Percentiles rank a stretch among this genome's conserved stretches.
phyloP scores from a whole-genome alignment of 2,329 filamentous ascomycete species.

The Stagonosporopsis cucurbitacearum region DNA sequence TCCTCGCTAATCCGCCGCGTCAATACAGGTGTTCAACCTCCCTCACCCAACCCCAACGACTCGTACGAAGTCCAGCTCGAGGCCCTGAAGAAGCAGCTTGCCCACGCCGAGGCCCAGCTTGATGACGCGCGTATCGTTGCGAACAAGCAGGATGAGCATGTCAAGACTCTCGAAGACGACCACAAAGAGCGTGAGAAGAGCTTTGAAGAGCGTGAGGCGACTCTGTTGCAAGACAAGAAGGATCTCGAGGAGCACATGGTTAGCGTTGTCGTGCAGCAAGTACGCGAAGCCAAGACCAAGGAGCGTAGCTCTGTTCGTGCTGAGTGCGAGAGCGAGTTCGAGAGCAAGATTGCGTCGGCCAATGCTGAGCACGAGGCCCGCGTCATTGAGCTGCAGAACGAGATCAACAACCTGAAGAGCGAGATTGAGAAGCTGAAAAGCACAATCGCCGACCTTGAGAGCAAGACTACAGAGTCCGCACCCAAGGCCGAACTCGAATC shows the following conservation, averaged over 20 bases:
- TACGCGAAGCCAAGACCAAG: constrained; percentile 48
- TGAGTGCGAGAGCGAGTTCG: constrained; percentile 44
- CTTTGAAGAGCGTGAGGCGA: constrained; percentile 40
- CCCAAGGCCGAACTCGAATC: constrained; percentile 36
- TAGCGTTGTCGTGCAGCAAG: constrained; percentile 50
- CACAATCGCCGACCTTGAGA: constrained; percentile 31
- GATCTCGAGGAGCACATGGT: constrained; percentile 52
- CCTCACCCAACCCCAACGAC: constrained; percentile 40
- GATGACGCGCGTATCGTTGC: constrained; percentile 44
- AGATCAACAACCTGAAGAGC: constrained; percentile 37
- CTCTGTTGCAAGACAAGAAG: constrained; percentile 47
- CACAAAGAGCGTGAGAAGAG: constrained; percentile 41
- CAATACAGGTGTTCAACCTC: constrained; percentile 30
- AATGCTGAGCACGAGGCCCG: constrained; percentile 29
- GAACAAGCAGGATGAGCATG: constrained; percentile 36
- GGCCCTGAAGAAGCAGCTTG: constrained; percentile 43
- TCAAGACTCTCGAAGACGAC: constrained; percentile 42
- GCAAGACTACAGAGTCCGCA: constrained; percentile 22
- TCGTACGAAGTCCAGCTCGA: constrained; percentile 39
- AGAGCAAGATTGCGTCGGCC: constrained; percentile 32
- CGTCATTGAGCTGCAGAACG: constrained; percentile 34
- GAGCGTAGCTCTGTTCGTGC: constrained; percentile 46
- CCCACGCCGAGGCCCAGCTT: constrained; percentile 39
- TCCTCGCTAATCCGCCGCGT: constrained; percentile 32
- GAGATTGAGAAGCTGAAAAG: constrained; percentile 41